Evolutionary conservation across 2,329 filamentous ascomycete genomes (phyloP), one percentile per base, ranked within the genome.

Genomic region (Neonectria magnoliae): DNA sequence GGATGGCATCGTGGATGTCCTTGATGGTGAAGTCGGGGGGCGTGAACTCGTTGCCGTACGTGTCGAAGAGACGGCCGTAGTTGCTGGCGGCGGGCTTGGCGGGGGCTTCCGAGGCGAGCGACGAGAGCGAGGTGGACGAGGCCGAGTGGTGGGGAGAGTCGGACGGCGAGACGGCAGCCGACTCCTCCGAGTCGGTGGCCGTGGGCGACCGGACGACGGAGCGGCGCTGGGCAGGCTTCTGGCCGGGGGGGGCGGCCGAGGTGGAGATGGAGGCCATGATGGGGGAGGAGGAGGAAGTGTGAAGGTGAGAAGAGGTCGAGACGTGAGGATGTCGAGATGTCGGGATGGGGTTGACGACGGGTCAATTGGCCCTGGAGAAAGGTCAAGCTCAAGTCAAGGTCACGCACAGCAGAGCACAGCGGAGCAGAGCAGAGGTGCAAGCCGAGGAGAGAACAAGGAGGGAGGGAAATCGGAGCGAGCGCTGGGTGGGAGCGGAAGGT

Each of bases 21-120:
- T 97, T 97, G 87, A 99, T 97, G 78, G 94, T 97, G 85, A 92
- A 99, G 82, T 98, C 91, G 72, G 96, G 96, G 62, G 97, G 87
- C 80, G 93, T 86, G 84, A 99, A 99, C 76, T 94, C 88, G 81
- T 98, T 97, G 81, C 96, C 96, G 79, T 97, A 96, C 13, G 93
- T 95, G 83, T 99, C 94, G 69, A 96, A 76, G 72, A 99, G 88
- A 79, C 90, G 88, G 74, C 88, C 88, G 72, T 87, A 90, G 71
- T 71, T 68, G 29, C 29, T 51, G 48, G 62, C 29, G 63, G 53
- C 64, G 59, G 75, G 58, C 68, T 81, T 78, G 71, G 74, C 58
- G 72, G 73, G 76, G 71, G 85, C 84, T 60, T 85, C 87, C 11
- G 92, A 94, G 61, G 88, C 90, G 78, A 98, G 85, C 27, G 96